Percentiles rank a stretch among this genome's conserved stretches.
These are phyloP conservation scores for Fusarium odoratissimum DNA, from an alignment of 2,329 filamentous ascomycete genomes.

Conservation along the genomic window DNA sequence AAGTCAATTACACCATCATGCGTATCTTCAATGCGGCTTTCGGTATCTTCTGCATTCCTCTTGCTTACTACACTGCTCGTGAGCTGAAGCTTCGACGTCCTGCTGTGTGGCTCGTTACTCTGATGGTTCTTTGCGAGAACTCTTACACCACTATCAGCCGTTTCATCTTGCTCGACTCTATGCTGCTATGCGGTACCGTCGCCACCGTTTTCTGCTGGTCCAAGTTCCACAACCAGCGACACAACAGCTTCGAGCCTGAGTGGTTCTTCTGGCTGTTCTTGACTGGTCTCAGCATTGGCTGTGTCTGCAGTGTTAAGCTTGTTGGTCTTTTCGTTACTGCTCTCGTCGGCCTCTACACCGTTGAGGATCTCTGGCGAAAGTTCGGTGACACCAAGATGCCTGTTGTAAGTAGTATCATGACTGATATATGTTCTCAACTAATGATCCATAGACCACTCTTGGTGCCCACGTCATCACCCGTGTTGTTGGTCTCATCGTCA, in stretches of 20 bases:
- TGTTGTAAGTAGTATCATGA: constrained; percentile 64
- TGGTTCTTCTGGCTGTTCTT: constrained; percentile 97
- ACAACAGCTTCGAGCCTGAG: constrained; percentile 86
- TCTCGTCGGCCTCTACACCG: constrained; percentile 93
- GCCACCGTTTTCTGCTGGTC: constrained; percentile 97
- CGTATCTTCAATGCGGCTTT: constrained; percentile 96
- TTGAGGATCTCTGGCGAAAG: constrained; percentile 97
- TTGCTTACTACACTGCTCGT: constrained; percentile 95
- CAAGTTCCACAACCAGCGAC: constrained; percentile 90
- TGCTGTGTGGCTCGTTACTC: constrained; percentile 92
- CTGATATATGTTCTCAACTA: background rate
- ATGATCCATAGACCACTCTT: constrained; percentile 64
- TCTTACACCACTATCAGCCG: constrained; percentile 99
- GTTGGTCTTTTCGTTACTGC: constrained; percentile 97
- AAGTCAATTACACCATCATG: constrained; percentile 99
- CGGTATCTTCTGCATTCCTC: constrained; percentile 88
- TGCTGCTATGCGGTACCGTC: constrained; percentile 99
- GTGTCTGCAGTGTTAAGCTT: constrained; percentile 98
- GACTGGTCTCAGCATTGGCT: constrained; percentile 95
- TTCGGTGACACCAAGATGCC: constrained; percentile 96
- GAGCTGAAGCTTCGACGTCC: constrained; percentile 88
- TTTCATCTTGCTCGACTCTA: constrained; percentile 97
- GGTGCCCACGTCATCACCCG: constrained; percentile 83
- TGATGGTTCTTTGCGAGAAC: constrained; percentile 99
- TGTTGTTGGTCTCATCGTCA: constrained; percentile 85